Evolutionary conservation across 805 yeast genomes (phyloP), one percentile per base, ranked within the genome.

Genomic region (Candida berthetii): DNA sequence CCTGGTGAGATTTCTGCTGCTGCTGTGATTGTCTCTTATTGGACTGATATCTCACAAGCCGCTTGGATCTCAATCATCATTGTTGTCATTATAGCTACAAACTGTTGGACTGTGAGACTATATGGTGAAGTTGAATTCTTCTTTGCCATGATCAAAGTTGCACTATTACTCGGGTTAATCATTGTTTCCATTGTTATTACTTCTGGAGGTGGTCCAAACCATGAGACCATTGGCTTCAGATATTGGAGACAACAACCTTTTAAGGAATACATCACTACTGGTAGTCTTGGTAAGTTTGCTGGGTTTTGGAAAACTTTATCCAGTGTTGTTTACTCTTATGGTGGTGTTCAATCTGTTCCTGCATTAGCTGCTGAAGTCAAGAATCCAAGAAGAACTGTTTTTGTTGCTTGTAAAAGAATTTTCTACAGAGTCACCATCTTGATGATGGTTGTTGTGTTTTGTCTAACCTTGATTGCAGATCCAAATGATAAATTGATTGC

Each of bases 71-170:
- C 72, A 2, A 57, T 68, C 13, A 61, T 71, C 43, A 62, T 64
- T 3, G 52, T 66, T 2, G 47, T 63, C 7, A 59, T 68, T 31
- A 48, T 66, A 19, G 48, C 53, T 2, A 55, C 62, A 17, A 71
- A 70, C 43, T 50, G 60, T 8, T 57, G 60, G 37, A 68, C 64
- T 40, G 66, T 64, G 14, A 50, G 57, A 39, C 57, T 68, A 32
- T 74, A 72, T 40, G 80, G 78, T 36, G 78, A 74, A 37, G 62
- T 74, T 0, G 78, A 74, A 48, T 71, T 72, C 46, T 31, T 59
- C 19, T 67, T 71, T 39, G 71, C 76, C 11, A 37, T 67, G 29
- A 53, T 68, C 36, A 74, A 74, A 40, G 55, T 72, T 8, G 31
- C 63, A 15, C 64, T 78, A 22, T 64, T 76, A n/a, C 46, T 64